Base-by-base conservation (phyloP, 2,329 filamentous ascomycete species). In the Fusarium sp. region DNA sequence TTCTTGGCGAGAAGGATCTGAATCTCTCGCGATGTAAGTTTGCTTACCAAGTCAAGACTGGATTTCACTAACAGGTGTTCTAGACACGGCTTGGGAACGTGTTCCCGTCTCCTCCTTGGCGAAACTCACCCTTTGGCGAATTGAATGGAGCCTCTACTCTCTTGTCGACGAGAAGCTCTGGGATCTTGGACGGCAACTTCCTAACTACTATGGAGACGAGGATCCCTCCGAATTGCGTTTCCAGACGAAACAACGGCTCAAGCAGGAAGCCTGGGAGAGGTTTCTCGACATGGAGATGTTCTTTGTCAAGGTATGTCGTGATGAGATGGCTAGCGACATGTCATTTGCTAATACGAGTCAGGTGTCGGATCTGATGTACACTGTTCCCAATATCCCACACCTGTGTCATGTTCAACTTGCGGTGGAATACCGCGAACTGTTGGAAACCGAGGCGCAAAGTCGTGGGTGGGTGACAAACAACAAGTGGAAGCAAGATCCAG, bases 1-100 rank as follows among this genome's bases (percentile, higher is more conserved):
- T 93, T 10, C 83, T 93, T 2, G 91, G 91, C 16, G 90, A 92
- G 76, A 92, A 91, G 77, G 91, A 93, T 74, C 82, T 91, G 22
- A 83, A 85, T 16, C 84, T 93, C 4, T 88, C 89, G 16, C 84
- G 86, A 84, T 92, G 89, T 91, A 83, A 83, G 89, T 84, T 57
- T 45, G n/a, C n/a, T 22, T 10, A 29, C n/a, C 6, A n/a, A 27
- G n/a, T 6, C 40, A 6, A 9, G 16, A 34, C 54, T n/a, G 52
- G 2, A 27, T 31, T 18, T 20, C 52, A 52, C 67, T 73, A 59
- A 77, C 38, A 14, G 2, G 8, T 8, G 18, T 71, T n/a, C 1
- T 66, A 91, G 89, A 91, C 76, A 87, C 89, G 20, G 85, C 85
- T 2, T 92, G 90, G 91, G 86, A 89, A 66, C 88, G 86, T 16